Percentiles rank a stretch among this genome's conserved stretches.
Evolutionary conservation across 1,284 basidiomycete species (phyloP).

Genomic region (Ustilago esculenta): DNA sequence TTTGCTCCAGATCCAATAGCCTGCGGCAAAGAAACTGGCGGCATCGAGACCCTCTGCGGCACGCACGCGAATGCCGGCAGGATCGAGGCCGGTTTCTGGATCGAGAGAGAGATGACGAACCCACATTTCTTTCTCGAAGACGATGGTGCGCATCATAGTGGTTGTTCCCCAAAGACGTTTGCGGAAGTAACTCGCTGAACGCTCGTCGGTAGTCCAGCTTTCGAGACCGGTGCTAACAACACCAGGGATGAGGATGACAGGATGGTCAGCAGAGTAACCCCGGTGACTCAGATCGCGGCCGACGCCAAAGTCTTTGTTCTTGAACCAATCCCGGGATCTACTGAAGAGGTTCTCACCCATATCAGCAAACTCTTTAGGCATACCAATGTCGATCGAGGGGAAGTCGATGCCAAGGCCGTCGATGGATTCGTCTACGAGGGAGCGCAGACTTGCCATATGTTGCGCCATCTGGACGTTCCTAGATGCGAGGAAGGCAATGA

Average conservation of each 20-base stretch:
- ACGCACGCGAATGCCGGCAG: conserved; percentile 85
- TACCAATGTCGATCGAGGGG: conserved; percentile 51
- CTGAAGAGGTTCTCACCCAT: conserved; percentile 59
- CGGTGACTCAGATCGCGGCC: conserved; percentile 42
- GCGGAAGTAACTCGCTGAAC: conserved; percentile 55
- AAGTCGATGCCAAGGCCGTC: conserved; percentile 49
- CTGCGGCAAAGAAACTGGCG: conserved; percentile 83
- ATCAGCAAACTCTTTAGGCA: conserved; percentile 61
- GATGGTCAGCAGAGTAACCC: conserved; percentile 60
- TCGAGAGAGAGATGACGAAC: conserved; percentile 89
- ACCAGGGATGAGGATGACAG: conserved; percentile 65
- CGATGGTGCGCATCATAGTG: conserved; percentile 85
- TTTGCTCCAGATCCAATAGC: conserved; percentile 90
- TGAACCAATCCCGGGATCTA: conserved; percentile 57
- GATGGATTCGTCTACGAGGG: conserved; percentile 59
- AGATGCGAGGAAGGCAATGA: conserved; percentile 47
- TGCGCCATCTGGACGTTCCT: conserved; percentile 52
- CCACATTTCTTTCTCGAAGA: conserved; percentile 87
- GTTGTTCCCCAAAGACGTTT: conserved; percentile 65
- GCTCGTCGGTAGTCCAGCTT: conserved; percentile 60
- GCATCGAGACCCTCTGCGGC: conserved; percentile 82
- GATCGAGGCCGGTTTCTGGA: conserved; percentile 86
- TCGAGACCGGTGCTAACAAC: conserved; percentile 65
- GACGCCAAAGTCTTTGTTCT: conserved; percentile 61
- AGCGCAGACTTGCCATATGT: conserved; percentile 44